A percentile compares a stretch with the other conserved stretches of the same genome.
phyloP scores from a whole-genome alignment of 768 basidiomycete genomes.

The Leccinum disarticulatum region DNA sequence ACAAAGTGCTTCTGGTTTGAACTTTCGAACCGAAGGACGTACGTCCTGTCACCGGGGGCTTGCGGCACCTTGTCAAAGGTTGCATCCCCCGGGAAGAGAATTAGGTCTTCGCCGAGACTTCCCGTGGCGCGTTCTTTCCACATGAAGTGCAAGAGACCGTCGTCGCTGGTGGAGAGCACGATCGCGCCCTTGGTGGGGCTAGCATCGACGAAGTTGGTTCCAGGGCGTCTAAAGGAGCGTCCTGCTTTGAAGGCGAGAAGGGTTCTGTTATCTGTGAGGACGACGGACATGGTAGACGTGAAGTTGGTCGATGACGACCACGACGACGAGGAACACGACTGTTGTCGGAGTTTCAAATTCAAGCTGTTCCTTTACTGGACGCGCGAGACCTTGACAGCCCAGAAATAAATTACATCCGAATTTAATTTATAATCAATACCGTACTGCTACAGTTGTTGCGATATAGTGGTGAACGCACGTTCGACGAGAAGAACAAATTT shows the following conservation, averaged over 20 bases:
- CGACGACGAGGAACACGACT: too few species aligned
- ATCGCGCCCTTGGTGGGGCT: conserved; percentile 72
- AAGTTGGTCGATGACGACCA: neutral
- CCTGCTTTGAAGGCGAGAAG: conserved; percentile 66
- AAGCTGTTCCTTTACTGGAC: too few species aligned
- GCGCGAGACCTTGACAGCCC: neutral
- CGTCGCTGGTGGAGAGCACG: conserved; percentile 65
- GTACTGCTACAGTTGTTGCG: conserved; percentile 20
- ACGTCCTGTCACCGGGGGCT: conserved; percentile 65
- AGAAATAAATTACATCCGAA: conserved; percentile 20
- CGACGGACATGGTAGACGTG: conserved; percentile 17
- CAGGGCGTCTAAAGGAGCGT: conserved; percentile 66
- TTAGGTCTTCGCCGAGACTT: conserved; percentile 72
- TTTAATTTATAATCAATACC: conserved; percentile 7
- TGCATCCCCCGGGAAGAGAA: conserved; percentile 86
- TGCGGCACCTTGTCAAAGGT: conserved; percentile 73
- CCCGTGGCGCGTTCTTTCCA: conserved; percentile 76
- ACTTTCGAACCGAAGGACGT: conserved; percentile 89
- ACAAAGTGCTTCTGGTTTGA: conserved; percentile 91
- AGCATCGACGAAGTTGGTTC: conserved; percentile 67
- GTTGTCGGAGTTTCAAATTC: neutral
- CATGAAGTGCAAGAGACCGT: conserved; percentile 73
- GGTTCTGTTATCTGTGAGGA: conserved; percentile 30
- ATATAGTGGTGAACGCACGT: conserved; percentile 4
- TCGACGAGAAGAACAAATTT: conserved; percentile 4